Conservation (phyloP, 805 yeast genomes). For the Ogataea haglerorum region DNA sequence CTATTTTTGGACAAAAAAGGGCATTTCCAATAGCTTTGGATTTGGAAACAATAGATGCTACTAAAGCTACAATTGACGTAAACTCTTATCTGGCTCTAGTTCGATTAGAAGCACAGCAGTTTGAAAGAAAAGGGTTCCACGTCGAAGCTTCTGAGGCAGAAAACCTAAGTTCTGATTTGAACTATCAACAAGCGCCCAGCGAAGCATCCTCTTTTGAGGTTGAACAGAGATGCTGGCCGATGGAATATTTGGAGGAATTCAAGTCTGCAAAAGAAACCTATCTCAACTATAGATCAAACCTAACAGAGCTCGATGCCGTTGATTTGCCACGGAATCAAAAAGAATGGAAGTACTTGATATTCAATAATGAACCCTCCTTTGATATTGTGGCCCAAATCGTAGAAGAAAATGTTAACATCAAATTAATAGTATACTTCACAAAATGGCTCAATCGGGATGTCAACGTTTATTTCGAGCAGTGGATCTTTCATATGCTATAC, state of each 20-base stretch:
- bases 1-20: slow-evolving; percentile 34
- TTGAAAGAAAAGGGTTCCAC: slow-evolving; percentile 8
- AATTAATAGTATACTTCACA: slow-evolving; percentile 39
- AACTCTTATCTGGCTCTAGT: slow-evolving; percentile 34
- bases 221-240: neutral
- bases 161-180: too few relatives aligned
- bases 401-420: slow-evolving; percentile 35
- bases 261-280: slow-evolving; percentile 16
- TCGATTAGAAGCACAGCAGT: slow-evolving; percentile 29
- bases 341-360: slow-evolving; percentile 42
- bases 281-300: slow-evolving; percentile 14
- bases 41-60: slow-evolving; percentile 15
- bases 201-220: too few relatives aligned
- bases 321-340: slow-evolving; percentile 37
- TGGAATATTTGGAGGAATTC: slow-evolving; percentile 19
- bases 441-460: slow-evolving; percentile 39
- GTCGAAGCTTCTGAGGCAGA: neutral
- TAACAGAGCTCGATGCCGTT: slow-evolving; percentile 27
- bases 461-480: slow-evolving; percentile 28
- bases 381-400: slow-evolving; percentile 31
- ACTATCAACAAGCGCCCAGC: too few relatives aligned
- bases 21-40: slow-evolving; percentile 33
- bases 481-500: slow-evolving; percentile 41
- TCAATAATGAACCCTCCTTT: slow-evolving; percentile 33
- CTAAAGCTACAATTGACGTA: slow-evolving; percentile 23